Evolutionary conservation across 2,329 filamentous ascomycete genomes (phyloP).

Genomic region (Ampelomyces quisqualis): DNA sequence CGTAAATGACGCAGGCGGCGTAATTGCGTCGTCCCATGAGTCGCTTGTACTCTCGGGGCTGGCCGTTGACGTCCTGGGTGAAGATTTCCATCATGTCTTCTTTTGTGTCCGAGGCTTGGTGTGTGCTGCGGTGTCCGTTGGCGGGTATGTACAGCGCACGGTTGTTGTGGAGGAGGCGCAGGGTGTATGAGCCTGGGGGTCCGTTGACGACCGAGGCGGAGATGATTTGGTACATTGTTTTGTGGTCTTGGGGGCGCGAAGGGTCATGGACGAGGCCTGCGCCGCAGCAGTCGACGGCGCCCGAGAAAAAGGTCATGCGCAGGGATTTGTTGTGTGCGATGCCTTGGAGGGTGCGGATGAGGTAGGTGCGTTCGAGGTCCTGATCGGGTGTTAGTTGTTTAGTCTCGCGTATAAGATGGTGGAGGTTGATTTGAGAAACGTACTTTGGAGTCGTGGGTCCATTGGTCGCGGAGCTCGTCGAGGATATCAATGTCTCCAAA

Average conservation of each 20-base stretch:
- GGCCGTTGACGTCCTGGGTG: constrained; percentile 86
- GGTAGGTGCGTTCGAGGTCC: constrained; percentile 93
- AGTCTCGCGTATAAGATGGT: too few species aligned
- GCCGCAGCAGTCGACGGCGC: constrained; percentile 86
- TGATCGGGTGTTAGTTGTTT: constrained; percentile 35
- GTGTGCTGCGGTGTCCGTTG: constrained; percentile 73
- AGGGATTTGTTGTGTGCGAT: constrained; percentile 94
- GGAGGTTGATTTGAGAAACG: constrained; percentile 6
- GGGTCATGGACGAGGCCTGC: constrained; percentile 95
- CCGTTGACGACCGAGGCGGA: constrained; percentile 89
- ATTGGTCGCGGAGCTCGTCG: constrained; percentile 92
- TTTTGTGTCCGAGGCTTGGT: constrained; percentile 84
- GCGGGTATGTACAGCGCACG: constrained; percentile 86
- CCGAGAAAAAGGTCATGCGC: constrained; percentile 94
- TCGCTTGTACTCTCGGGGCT: constrained; percentile 78
- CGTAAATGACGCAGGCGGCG: constrained; percentile 88
- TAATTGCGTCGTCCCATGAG: constrained; percentile 95
- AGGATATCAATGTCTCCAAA: constrained; percentile 95
- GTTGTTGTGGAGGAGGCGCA: constrained; percentile 94
- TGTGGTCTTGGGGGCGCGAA: constrained; percentile 85
- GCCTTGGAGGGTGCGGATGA: constrained; percentile 92
- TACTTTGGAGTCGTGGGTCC: constrained; percentile 95
- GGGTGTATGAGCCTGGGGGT: constrained; percentile 78
- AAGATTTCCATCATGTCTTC: constrained; percentile 99
- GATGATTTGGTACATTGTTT: constrained; percentile 99